Evolutionary conservation across 768 basidiomycete species (phyloP).

Genomic region (Auriscalpium microsporum): DNA sequence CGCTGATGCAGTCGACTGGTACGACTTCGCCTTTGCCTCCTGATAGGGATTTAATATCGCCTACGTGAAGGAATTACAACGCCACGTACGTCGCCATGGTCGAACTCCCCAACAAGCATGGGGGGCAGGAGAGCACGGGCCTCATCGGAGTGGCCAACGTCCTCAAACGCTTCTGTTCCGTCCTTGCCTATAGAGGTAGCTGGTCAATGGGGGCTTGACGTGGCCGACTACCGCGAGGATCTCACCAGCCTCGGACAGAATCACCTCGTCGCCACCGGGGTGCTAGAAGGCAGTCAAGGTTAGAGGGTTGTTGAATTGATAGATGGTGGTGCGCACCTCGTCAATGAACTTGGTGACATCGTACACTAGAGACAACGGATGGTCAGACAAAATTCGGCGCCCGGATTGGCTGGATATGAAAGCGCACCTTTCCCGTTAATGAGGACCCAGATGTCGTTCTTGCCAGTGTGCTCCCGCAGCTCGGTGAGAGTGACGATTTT

Average conservation of each 20-base stretch:
- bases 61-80: not conserved
- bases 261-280: constrained; percentile 97
- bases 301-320: not conserved
- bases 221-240: constrained; percentile 17
- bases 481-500: constrained; percentile 64
- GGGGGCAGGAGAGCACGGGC: constrained; percentile 90
- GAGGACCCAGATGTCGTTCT: constrained; percentile 74
- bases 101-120: constrained; percentile 78
- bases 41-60: not conserved
- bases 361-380: constrained; percentile 55
- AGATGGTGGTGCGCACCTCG: constrained; percentile 46
- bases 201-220: not conserved
- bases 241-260: constrained; percentile 85
- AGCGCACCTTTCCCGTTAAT: constrained; percentile 73
- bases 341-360: constrained; percentile 90
- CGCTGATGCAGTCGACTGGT: constrained; percentile 4
- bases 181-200: constrained; percentile 59
- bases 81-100: constrained; percentile 37
- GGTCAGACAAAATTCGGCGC: constrained; percentile 10
- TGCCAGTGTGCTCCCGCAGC: constrained; percentile 67
- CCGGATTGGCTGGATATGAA: not conserved
- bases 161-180: constrained; percentile 97
- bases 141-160: constrained; percentile 98
- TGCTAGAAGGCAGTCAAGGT: constrained; percentile 43
- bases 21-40: constrained; percentile 6